Base-by-base conservation (phyloP, 495 filamentous ascomycete genomes). In the Paragyromitra xinjiangensis region DNA sequence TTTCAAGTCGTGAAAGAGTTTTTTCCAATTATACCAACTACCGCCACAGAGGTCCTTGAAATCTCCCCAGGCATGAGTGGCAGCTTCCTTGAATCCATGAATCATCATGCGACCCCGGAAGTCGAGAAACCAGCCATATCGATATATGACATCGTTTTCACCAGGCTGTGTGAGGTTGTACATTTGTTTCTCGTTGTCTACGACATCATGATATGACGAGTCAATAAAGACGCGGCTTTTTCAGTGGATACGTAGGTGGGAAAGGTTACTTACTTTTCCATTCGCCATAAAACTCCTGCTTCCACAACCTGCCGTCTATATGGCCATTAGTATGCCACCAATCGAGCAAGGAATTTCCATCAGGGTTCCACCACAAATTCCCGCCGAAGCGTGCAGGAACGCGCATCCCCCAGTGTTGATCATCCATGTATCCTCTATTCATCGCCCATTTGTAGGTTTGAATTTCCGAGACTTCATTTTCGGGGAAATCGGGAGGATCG, bases 271-370 rank as follows among this genome's bases (percentile, higher is more conserved):
- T 71, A 71, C 68, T 50, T 16, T 45, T 40, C 58, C 61, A 76
- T 39, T 76, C 29, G 0, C 68, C 59, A 45, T 73, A 76, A n/a
- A 72, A 59, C n/a, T 73, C 73, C 29, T 65, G 73, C 34, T 76
- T 64, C 56, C 59, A 64, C 16, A 71, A 55, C 22, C 61, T 65
- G 19, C 73, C 73, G n/a, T 76, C 73, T 19, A 65, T 8, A 63
- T 76, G 69, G n/a, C 68, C 51, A n/a, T 73, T 76, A 40, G 61
- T 72, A 19, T 65, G 61, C 73, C 73, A 76, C 73, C 68, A 76
- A 63, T 73, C 69, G 26, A 64, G 68, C 24, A 76, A 64, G 34
- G 73, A 76, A 39, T 64, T 44, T 9, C 73, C 73, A 5, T 76
- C 40, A 4, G 68, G 69, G 37, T 76, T 76, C 73, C 73, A 76